A percentile compares a stretch with the other conserved stretches of the same genome.
These are phyloP conservation scores for Aspergillus calidoustus DNA, from an alignment of 2,329 filamentous ascomycete species.

Conservation along the genomic window DNA sequence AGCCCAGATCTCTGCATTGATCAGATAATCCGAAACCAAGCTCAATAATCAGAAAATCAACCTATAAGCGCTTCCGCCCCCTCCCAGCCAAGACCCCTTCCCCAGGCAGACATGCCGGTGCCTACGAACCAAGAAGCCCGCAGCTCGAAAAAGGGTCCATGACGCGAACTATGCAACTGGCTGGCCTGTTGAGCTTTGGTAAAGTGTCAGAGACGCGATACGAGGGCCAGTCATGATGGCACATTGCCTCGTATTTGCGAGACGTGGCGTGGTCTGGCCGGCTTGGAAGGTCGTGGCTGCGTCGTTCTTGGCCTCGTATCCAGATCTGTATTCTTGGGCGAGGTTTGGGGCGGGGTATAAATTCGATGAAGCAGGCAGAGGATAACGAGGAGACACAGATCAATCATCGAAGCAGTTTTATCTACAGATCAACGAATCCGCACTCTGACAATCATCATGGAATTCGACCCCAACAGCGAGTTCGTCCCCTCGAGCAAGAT, in stretches of 20 bases:
- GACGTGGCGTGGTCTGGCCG: not conserved
- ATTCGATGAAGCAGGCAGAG: not conserved
- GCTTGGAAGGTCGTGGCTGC: not conserved
- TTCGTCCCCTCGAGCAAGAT: conserved; percentile 20
- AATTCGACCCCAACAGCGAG: conserved; percentile 1
- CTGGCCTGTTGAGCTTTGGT: not conserved
- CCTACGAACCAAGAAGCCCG: not conserved
- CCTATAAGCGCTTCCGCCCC: not conserved
- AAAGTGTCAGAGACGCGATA: not conserved
- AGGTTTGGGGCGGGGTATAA: not conserved
- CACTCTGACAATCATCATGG: not conserved
- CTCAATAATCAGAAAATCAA: not conserved
- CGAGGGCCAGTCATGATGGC: not conserved
- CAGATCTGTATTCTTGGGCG: not conserved
- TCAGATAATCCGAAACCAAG: not conserved
- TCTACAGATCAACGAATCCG: not conserved
- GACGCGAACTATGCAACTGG: not conserved
- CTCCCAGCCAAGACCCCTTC: not conserved
- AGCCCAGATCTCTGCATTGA: too few species aligned
- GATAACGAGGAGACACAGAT: not conserved
- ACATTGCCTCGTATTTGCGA: not conserved
- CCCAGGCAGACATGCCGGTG: not conserved
- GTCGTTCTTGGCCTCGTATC: not conserved
- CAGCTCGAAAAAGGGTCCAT: not conserved
- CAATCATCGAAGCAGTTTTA: not conserved